Base-by-base conservation (phyloP, 495 filamentous ascomycete genomes). In the Trichoderma asperelloides region DNA sequence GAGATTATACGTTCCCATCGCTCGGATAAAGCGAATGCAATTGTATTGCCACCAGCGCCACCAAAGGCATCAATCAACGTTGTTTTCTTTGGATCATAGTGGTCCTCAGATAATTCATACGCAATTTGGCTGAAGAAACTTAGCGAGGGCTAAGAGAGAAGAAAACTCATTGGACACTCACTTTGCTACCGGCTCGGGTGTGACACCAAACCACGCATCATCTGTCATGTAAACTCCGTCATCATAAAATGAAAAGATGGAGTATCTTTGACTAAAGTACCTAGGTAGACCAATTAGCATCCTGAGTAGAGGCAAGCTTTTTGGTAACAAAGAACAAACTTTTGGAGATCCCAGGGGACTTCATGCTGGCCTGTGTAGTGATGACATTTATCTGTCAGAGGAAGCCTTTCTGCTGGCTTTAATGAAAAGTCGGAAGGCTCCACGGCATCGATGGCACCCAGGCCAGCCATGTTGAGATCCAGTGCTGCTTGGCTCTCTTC, bases 191-290 rank as follows among this genome's bases (percentile, higher is more conserved):
- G 87, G 89, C 76, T 98, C 95, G 15, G 95, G 93, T 1, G 95
- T 98, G 11, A 98, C 91, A 60, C 93, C 96, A 77, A 92, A 98
- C 95, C 95, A 98, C 33, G 91, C 89, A 78, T 91, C 87, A 72
- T 92, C 87, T 0, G 95, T 98, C 80, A 98, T 87, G 82, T 88
- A 90, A 73, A 98, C 85, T 18, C 92, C 94, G 47, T 91, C 86
- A 72, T 91, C 87, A 73, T 94, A 96, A 68, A 78, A 84, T 40
- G 88, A 86, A 77, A 96, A 98, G 65, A 98, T 88, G 62, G 84
- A 86, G 74, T 93, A 85, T 27, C 95, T 86, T 74, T 98, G 96
- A 25, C 86, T 79, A 85, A 88, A 98, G 78, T 98, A 98, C 75
- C 91, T 95, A 16, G 2, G 2, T n/a, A 9, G 13, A 5, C 21